A percentile compares a stretch with the other conserved stretches of the same genome.
Conservation (phyloP, 768 basidiomycete genomes). For the Chiua virens region DNA sequence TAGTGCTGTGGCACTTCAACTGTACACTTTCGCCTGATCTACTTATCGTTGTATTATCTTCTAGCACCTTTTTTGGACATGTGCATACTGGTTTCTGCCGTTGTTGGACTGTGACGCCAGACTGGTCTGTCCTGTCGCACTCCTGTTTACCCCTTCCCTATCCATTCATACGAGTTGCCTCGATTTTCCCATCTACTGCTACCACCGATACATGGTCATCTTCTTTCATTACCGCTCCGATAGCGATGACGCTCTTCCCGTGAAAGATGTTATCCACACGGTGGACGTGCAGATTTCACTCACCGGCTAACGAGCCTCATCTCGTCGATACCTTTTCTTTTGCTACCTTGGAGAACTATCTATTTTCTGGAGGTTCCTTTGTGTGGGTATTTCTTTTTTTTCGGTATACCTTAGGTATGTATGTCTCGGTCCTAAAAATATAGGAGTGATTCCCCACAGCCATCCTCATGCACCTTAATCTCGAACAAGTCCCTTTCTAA, state of each 20-base stretch:
- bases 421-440: too few relatives aligned
- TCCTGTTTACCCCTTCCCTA: neutral
- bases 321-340: slow-evolving; percentile 32
- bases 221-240: neutral
- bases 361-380: too few relatives aligned
- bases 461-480: too few relatives aligned
- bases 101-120: slow-evolving; percentile 23
- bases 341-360: neutral
- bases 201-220: neutral
- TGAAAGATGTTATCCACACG: slow-evolving; percentile 18
- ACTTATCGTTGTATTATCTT: slow-evolving; percentile 28
- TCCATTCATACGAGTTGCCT: neutral
- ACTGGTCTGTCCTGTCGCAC: slow-evolving; percentile 27
- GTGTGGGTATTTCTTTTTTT: too few relatives aligned
- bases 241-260: slow-evolving; percentile 4
- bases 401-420: too few relatives aligned
- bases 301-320: slow-evolving; percentile 37
- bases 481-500: too few relatives aligned
- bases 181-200: slow-evolving; percentile 3
- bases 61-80: slow-evolving; percentile 6
- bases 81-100: slow-evolving; percentile 25
- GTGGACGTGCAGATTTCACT: slow-evolving; percentile 27
- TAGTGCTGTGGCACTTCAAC: slow-evolving; percentile 9
- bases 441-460: too few relatives aligned
- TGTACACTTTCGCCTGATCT: slow-evolving; percentile 21